Evolutionary conservation across 257 asterid genomes (phyloP).

Genomic region (Scutellaria galericulata): DNA sequence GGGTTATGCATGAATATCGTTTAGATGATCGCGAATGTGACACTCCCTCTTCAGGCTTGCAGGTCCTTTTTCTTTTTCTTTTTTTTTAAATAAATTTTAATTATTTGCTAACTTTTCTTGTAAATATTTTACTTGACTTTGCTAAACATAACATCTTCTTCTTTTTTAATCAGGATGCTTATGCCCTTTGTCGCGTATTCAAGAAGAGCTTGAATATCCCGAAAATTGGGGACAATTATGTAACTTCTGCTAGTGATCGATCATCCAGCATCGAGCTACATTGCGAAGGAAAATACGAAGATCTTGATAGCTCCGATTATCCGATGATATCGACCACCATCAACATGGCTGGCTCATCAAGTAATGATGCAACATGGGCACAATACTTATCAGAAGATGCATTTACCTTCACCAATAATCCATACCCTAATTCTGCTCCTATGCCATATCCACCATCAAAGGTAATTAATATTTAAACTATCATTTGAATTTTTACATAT

Average conservation of each 20-base stretch:
- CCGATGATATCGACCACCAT: slow-evolving; percentile 42
- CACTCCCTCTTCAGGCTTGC: slow-evolving; percentile 61
- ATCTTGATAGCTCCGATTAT: slow-evolving; percentile 54
- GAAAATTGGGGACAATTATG: slow-evolving; percentile 63
- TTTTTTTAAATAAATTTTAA: neutral
- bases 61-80: slow-evolving; percentile 44
- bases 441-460: slow-evolving; percentile 71
- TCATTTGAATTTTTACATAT: no score
- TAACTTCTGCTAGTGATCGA: slow-evolving; percentile 51
- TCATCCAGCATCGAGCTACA: slow-evolving; percentile 65
- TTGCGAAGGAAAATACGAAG: slow-evolving; percentile 57
- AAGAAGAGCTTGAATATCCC: slow-evolving; percentile 84
- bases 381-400: slow-evolving; percentile 88
- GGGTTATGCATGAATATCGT: slow-evolving; percentile 99
- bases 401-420: slow-evolving; percentile 48
- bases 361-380: slow-evolving; percentile 63
- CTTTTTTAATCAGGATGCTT: slow-evolving; percentile 62
- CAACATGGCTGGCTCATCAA: slow-evolving; percentile 45
- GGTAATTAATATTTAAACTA: slow-evolving; percentile 43
- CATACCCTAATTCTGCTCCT: slow-evolving; percentile 46
- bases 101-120: no score
- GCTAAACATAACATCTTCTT: no score
- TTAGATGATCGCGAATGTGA: slow-evolving; percentile 95
- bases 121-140: no score
- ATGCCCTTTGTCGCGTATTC: slow-evolving; percentile 94